phyloP scores from a whole-genome alignment of 768 basidiomycete genomes.

The Postia placenta region DNA sequence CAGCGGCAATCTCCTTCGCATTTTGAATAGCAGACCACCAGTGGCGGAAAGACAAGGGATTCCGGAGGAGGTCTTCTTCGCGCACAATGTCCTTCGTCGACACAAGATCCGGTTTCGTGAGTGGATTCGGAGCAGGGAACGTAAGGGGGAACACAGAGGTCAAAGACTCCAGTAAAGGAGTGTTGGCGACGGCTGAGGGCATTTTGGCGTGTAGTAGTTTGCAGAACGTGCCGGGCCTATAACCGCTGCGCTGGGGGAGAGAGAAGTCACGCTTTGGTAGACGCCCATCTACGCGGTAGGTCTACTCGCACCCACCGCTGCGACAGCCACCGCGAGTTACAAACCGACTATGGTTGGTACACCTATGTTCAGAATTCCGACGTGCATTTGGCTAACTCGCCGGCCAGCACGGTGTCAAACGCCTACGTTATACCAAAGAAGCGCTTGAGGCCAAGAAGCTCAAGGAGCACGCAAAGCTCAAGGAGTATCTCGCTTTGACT shows the following conservation, averaged over 20 bases:
- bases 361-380: too few species aligned
- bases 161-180: conserved; percentile 45
- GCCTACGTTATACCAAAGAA: conserved; percentile 49
- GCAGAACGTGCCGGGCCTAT: too few species aligned
- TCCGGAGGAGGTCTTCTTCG: conserved; percentile 91
- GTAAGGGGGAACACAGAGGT: conserved; percentile 74
- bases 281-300: neutral
- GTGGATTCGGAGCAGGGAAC: conserved; percentile 75
- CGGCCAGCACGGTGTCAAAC: conserved; percentile 64
- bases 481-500: conserved; percentile 65
- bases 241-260: neutral
- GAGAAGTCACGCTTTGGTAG: neutral
- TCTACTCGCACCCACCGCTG: neutral
- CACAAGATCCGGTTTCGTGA: conserved; percentile 72
- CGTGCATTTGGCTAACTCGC: neutral
- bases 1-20: conserved; percentile 58
- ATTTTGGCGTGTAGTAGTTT: conserved; percentile 28
- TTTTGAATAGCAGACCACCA: conserved; percentile 88
- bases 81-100: conserved; percentile 71
- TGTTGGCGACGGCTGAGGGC: conserved; percentile 48
- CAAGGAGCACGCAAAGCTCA: conserved; percentile 71
- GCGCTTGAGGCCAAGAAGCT: conserved; percentile 60
- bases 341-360: neutral
- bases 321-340: neutral
- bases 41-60: conserved; percentile 84